A percentile compares a stretch with the other conserved stretches of the same genome.
These are phyloP conservation scores for Phallus indusiatus DNA, from an alignment of 768 basidiomycete genomes.

Conservation along the genomic window DNA sequence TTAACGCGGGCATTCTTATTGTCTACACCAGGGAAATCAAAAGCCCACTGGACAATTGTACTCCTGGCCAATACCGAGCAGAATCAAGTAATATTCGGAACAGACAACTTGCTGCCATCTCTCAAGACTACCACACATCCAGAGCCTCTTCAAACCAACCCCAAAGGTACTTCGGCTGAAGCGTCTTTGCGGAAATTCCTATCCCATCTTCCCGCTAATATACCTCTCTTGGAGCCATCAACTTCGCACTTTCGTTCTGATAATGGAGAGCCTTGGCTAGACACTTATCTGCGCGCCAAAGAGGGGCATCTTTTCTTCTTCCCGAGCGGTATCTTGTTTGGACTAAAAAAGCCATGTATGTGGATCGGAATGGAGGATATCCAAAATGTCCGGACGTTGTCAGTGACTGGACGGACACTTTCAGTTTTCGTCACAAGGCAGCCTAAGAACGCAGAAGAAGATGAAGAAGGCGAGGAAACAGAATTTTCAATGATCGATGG, in stretches of 20 bases:
- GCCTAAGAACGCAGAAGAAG: constrained; percentile 29
- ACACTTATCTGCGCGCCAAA: constrained; percentile 67
- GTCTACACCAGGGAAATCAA: constrained; percentile 64
- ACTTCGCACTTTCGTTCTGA: constrained; percentile 38
- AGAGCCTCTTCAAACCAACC: constrained; percentile 18
- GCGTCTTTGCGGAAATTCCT: constrained; percentile 44
- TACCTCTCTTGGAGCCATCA: constrained; percentile 39
- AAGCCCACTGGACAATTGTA: constrained; percentile 64
- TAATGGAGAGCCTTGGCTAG: constrained; percentile 48
- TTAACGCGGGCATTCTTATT: constrained; percentile 59
- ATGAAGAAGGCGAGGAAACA: constrained; percentile 44
- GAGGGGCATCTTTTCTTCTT: constrained; percentile 66
- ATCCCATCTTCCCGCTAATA: constrained; percentile 27
- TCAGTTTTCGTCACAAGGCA: constrained; percentile 39
- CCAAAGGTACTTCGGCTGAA: constrained; percentile 46
- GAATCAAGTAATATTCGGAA: constrained; percentile 56
- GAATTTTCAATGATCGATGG: constrained; percentile 68
- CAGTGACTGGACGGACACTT: constrained; percentile 59
- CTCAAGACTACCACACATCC: constrained; percentile 37
- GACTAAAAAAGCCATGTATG: constrained; percentile 67
- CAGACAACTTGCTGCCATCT: constrained; percentile 47
- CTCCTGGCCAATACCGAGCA: constrained; percentile 42
- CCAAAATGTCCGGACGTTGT: constrained; percentile 38
- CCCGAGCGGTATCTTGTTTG: constrained; percentile 58
- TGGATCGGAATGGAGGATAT: constrained; percentile 62